Percentiles rank a stretch among this genome's conserved stretches.
Conservation (phyloP, 345 rosid species). For the Eucalyptus marginata region DNA sequence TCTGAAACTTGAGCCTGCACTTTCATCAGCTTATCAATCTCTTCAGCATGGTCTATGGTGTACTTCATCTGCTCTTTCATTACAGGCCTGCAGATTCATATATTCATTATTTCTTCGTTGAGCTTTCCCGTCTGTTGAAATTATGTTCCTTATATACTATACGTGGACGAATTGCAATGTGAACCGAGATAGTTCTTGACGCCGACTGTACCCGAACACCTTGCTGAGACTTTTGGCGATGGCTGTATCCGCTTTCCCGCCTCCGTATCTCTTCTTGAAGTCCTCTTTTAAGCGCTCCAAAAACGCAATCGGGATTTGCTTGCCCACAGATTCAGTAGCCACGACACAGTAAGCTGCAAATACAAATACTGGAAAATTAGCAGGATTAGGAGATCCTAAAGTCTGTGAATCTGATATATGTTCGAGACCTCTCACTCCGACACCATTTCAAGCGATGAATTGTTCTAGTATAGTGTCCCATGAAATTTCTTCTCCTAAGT, state of each 20-base stretch:
- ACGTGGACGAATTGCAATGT: neutral
- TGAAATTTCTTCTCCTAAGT: neutral
- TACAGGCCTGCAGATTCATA: neutral
- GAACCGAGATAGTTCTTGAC: neutral
- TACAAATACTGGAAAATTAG: neutral
- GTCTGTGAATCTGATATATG: neutral
- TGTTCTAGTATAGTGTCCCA: neutral
- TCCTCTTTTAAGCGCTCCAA: neutral
- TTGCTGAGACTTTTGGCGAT: neutral
- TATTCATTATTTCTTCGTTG: neutral
- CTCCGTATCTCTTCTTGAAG: neutral
- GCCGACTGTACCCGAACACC: neutral
- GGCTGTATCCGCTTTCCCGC: neutral
- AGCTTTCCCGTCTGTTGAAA: neutral
- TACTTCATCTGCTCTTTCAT: slow-evolving; percentile 6
- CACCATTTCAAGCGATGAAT: neutral
- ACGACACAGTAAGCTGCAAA: neutral
- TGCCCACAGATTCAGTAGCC: neutral
- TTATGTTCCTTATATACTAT: neutral
- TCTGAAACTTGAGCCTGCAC: neutral
- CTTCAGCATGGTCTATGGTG: neutral
- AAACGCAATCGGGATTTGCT: neutral
- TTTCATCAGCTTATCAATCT: neutral
- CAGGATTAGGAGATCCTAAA: neutral
- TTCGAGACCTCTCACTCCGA: neutral